Base-by-base conservation (phyloP, 306 rosid species). In the Aeschynomene evenia region DNA sequence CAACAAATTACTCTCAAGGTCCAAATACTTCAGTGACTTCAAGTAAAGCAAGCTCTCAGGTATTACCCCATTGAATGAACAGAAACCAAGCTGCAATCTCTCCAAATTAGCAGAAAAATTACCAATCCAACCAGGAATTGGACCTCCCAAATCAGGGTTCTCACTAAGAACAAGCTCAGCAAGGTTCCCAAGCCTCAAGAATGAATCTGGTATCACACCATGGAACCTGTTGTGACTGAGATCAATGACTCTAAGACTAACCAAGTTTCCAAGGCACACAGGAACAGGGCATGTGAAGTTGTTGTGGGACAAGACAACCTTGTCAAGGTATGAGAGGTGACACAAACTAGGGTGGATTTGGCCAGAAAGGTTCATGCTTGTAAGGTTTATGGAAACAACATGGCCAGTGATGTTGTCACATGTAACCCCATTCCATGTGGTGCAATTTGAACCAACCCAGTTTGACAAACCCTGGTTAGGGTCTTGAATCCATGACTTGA, bases 371-470 rank as follows among this genome's bases (percentile, higher is more conserved):
- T 80, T 89, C 96, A 84, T 69, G 63, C 74, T 74, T 16, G 76
- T 76, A 60, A 95, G 71, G 82, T 77, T 77, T 63, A 95, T 37
- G 2, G 95, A 89, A 76, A 91, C 52, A 63, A 95, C 97, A 50
- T 86, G 68, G 24, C 97, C 95, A 51, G 90, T 79, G 49, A 4
- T 86, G 80, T 83, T 84, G 70, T 88, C 87, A 77, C 98, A 94
- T 39, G 84, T 56, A 77, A 90, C 72, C 66, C 98, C 97, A 46
- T 60, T 72, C 98, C 98, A 94, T 73, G 75, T 73, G 36, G 83
- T 57, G 81, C 98, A 94, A 67, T 87, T 87, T 29, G 91, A 87
- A 18, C 89, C 89, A 12, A 66, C 88, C 99, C 99, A 95, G 77
- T 62, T 87, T 46, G 92, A 71, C 68, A 95, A 77, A 37, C 83